Conservation (phyloP, 306 rosid genomes). For the Elaeagnus macrophylla region DNA sequence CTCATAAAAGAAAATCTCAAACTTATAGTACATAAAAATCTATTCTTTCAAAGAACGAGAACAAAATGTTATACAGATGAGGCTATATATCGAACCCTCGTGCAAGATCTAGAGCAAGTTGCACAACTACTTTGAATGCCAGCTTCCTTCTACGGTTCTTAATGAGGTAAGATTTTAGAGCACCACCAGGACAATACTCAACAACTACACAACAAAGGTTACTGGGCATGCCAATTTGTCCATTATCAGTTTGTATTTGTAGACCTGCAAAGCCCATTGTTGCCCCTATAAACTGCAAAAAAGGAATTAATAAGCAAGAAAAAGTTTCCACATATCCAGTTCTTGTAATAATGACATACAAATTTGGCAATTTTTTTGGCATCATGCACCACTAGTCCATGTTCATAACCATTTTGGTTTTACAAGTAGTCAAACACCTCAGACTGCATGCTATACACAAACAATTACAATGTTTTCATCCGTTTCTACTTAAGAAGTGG, state of each 20-base stretch:
- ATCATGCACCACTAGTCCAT: no score
- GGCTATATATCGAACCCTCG: constrained; percentile 66
- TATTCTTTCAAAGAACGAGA: neutral
- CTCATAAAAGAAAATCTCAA: neutral
- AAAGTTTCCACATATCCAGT: constrained; percentile 4
- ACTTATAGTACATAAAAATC: neutral
- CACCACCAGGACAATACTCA: constrained; percentile 99
- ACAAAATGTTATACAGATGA: constrained; percentile 24
- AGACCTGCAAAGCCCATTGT: constrained; percentile 84
- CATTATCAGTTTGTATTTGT: constrained; percentile 78
- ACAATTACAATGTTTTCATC: no score
- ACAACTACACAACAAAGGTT: constrained; percentile 89
- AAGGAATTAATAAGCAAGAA: constrained; percentile 7
- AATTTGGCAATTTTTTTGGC: constrained; percentile 5
- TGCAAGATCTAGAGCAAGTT: constrained; percentile 95
- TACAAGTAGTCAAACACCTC: no score
- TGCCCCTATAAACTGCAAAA: constrained; percentile 87
- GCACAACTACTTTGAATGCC: constrained; percentile 94
- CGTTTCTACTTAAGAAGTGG: no score
- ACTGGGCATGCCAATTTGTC: constrained; percentile 94
- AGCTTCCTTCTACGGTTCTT: constrained; percentile 90
- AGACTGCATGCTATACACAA: no score
- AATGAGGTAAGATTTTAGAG: constrained; percentile 89
- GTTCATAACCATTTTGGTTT: no score
- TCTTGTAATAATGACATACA: constrained; percentile 7